Conservation (phyloP, 371 early-diverging fungal species). For the Syncephalastrum contaminatum region DNA sequence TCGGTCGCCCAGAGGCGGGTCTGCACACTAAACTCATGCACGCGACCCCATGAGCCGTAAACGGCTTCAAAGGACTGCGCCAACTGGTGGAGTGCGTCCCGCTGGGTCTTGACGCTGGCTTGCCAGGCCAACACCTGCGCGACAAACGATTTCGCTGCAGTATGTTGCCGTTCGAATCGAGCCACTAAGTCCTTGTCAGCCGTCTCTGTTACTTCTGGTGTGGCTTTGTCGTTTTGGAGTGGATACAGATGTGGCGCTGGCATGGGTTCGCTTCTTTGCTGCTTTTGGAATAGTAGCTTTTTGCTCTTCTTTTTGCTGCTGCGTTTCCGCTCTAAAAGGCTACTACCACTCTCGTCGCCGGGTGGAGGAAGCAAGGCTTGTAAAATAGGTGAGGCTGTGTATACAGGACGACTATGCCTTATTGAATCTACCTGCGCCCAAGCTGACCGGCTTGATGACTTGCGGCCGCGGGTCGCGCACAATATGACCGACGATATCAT, state of each 20-base stretch:
- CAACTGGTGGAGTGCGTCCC: conserved; percentile 48
- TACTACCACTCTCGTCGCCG: too few species aligned
- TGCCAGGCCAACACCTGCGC: conserved; percentile 38
- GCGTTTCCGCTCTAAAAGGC: neutral
- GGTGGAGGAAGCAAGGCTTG: too few species aligned
- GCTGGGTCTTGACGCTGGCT: conserved; percentile 41
- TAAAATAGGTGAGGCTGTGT: too few species aligned
- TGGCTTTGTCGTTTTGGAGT: too few species aligned
- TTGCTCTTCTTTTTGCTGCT: neutral
- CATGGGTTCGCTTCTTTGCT: too few species aligned
- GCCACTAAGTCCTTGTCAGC: conserved; percentile 36
- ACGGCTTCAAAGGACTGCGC: conserved; percentile 50
- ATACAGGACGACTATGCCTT: too few species aligned
- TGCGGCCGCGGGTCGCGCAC: conserved; percentile 47
- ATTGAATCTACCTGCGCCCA: too few species aligned
- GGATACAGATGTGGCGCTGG: too few species aligned
- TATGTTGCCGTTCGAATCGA: conserved; percentile 50
- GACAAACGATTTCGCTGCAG: conserved; percentile 30
- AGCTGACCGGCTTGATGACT: too few species aligned
- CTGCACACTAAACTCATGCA: conserved; percentile 6
- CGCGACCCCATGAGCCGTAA: conserved; percentile 30
- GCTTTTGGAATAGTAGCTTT: too few species aligned
- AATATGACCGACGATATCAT: conserved; percentile 80
- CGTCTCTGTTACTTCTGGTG: neutral
- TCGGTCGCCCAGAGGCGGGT: conserved; percentile 2